phyloP scores from a whole-genome alignment of 352 stramenopile species.

The Pythium sukuiense region DNA sequence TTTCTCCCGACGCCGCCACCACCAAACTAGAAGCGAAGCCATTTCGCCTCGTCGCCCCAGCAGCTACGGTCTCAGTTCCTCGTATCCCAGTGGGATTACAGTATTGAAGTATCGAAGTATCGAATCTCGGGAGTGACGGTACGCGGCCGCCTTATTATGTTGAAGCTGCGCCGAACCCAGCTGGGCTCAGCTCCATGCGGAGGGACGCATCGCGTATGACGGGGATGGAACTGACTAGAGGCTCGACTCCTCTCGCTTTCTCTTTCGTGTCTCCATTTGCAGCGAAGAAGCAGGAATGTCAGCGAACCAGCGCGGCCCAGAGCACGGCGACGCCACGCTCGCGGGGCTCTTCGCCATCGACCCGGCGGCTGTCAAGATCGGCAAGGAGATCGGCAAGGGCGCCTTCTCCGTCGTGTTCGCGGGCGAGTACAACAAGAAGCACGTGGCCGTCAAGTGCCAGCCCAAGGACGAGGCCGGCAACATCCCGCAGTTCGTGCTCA shows the following conservation, averaged over 20 bases:
- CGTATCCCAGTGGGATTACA: too few relatives aligned
- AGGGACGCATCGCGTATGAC: conserved; percentile 1
- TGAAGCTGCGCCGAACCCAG: conserved; percentile 20
- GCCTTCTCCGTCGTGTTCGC: conserved; percentile 81
- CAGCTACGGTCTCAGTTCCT: not conserved
- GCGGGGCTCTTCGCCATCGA: conserved; percentile 58
- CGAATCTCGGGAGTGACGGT: conserved; percentile 24
- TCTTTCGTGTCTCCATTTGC: conserved; percentile 9
- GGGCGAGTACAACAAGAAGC: conserved; percentile 69
- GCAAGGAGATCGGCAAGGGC: conserved; percentile 82
- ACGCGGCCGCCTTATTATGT: conserved; percentile 25
- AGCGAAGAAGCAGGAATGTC: conserved; percentile 26
- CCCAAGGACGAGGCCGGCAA: conserved; percentile 71
- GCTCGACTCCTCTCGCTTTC: not conserved
- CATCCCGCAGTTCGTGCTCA: conserved; percentile 73
- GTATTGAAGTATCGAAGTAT: not conserved
- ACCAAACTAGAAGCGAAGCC: not conserved
- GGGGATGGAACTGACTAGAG: conserved; percentile 23
- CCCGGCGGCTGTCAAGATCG: conserved; percentile 61
- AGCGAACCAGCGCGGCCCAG: conserved; percentile 34
- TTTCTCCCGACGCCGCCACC: not conserved
- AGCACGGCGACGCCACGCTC: conserved; percentile 24
- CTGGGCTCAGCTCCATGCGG: not conserved
- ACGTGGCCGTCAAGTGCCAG: conserved; percentile 85
- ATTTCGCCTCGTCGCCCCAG: not conserved